Base-by-base conservation (phyloP, 225 moss, liverwort and hornwort species). In the Polytrichum formosum region DNA sequence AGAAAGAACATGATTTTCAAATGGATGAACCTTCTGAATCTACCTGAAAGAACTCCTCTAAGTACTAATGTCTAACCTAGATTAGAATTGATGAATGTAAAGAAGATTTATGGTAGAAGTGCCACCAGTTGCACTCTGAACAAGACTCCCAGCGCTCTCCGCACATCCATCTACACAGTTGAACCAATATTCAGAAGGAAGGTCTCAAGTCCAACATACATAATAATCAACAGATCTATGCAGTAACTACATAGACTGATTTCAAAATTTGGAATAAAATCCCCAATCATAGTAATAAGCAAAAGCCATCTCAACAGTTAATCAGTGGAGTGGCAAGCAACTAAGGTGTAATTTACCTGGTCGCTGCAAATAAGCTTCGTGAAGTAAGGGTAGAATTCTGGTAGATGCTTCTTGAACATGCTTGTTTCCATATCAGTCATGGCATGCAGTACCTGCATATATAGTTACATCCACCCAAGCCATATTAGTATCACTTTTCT, bases 351-450 rank as follows among this genome's bases (percentile, higher is more conserved):
- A 66, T 30, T 46, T 83, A 96, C 96, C 96, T 96, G 96, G 77
- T 94, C 94, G 83, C 94, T 91, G 73, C 94, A 91, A 65, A 99
- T 94, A 53, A 99, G 94, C 77, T 90, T 94, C 18, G 94, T 99
- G 74, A 99, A 94, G 73, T 85, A 99, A 35, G 92, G 98, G 75
- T 93, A 99, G 67, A 99, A 94, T 72, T 99, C 94, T 33, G 94
- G 90, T 63, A 99, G 75, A 70, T 93, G 92, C 80, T 94, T 99
- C 71, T 89, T 99, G 79, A 99, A 99, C 87, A 90, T 90, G 60
- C 7, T 55, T 70, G 77, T 84, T 53, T 99, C 91, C 91, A 91
- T 91, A 70, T 85, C 74, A 18, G 73, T 83, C 92, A 99, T 91
- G 37, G 94, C 91, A 28, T 74, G 85, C 80, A 99, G 81, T 37